Evolutionary conservation across 805 yeast genomes (phyloP).

Genomic region (Isabelozyma rhagii): DNA sequence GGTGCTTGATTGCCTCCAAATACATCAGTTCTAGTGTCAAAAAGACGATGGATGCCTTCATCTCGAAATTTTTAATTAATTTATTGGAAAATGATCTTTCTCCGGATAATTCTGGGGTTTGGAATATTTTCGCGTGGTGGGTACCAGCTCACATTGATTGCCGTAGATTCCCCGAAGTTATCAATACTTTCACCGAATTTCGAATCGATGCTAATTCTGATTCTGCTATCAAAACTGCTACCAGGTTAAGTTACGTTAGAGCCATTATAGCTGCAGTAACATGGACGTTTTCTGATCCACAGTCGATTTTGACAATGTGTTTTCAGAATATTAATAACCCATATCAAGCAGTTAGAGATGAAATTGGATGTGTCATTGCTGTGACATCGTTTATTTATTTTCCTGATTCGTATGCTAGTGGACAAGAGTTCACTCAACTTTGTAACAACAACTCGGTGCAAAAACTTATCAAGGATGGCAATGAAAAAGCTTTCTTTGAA

Average conservation of each 20-base stretch:
- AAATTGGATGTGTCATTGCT: constrained; percentile 59
- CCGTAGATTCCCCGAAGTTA: constrained; percentile 60
- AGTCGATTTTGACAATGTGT: constrained; percentile 40
- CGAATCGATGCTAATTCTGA: constrained; percentile 48
- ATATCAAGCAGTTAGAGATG: constrained; percentile 68
- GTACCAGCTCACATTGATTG: constrained; percentile 61
- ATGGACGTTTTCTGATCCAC: constrained; percentile 55
- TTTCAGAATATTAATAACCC: constrained; percentile 57
- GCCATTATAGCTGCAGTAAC: constrained; percentile 47
- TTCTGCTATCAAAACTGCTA: constrained; percentile 62
- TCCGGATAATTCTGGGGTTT: constrained; percentile 69
- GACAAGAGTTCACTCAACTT: constrained; percentile 36
- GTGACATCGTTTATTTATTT: constrained; percentile 41
- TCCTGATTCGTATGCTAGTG: constrained; percentile 38
- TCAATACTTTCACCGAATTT: constrained; percentile 44
- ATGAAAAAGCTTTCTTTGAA: constrained; percentile 25
- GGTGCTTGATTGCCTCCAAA: constrained; percentile 52
- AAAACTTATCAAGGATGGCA: constrained; percentile 5
- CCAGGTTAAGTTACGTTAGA: constrained; percentile 55
- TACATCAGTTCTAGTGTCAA: constrained; percentile 33
- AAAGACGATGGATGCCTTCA: constrained; percentile 41
- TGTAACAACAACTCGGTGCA: constrained; percentile 24
- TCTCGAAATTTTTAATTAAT: constrained; percentile 40
- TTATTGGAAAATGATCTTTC: constrained; percentile 59
- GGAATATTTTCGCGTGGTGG: constrained; percentile 80